Evolutionary conservation across 2,329 filamentous ascomycete species (phyloP).

Genomic region (Metarhizium anisopliae): DNA sequence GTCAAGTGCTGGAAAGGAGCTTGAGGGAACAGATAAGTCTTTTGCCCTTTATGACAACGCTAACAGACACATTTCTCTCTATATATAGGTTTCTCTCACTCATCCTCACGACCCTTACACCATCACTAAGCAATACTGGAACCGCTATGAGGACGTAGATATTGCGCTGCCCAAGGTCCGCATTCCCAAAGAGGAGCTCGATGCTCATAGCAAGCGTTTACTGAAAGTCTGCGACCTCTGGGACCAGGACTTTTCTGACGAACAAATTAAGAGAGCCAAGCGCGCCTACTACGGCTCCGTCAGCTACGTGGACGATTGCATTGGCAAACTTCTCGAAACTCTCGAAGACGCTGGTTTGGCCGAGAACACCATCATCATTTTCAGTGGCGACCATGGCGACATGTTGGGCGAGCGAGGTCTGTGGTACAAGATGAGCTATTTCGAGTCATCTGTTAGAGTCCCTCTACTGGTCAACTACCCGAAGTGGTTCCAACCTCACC

Average conservation of each 20-base stretch:
- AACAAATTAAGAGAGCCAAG: slow-evolving; percentile 77
- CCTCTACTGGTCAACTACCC: slow-evolving; percentile 81
- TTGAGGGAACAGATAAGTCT: neutral
- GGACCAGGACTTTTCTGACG: slow-evolving; percentile 73
- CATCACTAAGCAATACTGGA: slow-evolving; percentile 90
- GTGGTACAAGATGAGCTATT: slow-evolving; percentile 99
- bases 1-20: neutral
- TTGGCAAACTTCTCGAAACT: slow-evolving; percentile 71
- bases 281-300: slow-evolving; percentile 89
- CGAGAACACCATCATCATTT: slow-evolving; percentile 83
- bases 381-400: slow-evolving; percentile 89
- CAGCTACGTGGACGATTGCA: slow-evolving; percentile 88
- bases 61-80: neutral
- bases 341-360: slow-evolving; percentile 72
- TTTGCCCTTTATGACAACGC: neutral
- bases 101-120: slow-evolving; percentile 94
- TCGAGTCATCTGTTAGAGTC: slow-evolving; percentile 82
- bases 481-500: slow-evolving; percentile 63
- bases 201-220: slow-evolving; percentile 78
- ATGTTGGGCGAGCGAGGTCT: slow-evolving; percentile 89
- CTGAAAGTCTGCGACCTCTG: slow-evolving; percentile 81
- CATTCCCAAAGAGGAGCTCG: slow-evolving; percentile 73
- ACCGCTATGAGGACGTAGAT: slow-evolving; percentile 80
- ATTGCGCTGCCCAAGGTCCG: slow-evolving; percentile 73
- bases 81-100: slow-evolving; percentile 68